phyloP scores from a whole-genome alignment of 1,284 basidiomycete genomes.

The Garcileccinum viscosum region DNA sequence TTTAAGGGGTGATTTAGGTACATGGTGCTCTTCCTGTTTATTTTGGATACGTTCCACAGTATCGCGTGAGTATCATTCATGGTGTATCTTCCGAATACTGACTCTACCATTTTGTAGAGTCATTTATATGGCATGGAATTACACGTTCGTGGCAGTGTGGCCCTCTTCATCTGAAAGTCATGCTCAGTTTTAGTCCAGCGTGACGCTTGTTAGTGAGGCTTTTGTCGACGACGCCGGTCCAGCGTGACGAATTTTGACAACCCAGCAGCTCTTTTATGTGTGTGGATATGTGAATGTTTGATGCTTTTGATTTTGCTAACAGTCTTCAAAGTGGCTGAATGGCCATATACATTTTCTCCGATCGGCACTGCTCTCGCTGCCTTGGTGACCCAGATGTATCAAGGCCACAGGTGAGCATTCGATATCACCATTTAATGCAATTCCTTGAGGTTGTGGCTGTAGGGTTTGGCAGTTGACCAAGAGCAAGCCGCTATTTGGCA shows the following conservation, averaged over 20 bases:
- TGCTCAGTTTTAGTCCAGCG: conserved; percentile 12
- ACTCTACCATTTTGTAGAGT: conserved; percentile 7
- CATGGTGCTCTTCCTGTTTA: conserved; percentile 49
- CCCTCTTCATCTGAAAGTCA: not conserved
- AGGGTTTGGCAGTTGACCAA: conserved; percentile 41
- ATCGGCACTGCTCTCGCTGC: conserved; percentile 50
- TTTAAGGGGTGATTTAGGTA: conserved; percentile 29
- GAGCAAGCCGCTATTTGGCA: conserved; percentile 40
- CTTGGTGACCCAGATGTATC: conserved; percentile 44
- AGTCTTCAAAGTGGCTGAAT: conserved; percentile 9
- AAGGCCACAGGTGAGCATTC: conserved; percentile 16
- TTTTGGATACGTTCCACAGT: conserved; percentile 52
- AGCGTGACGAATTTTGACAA: conserved; percentile 25
- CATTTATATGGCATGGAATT: conserved; percentile 28
- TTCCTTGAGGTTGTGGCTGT: conserved; percentile 2
- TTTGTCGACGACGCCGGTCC: too few species aligned
- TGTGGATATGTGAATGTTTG: not conserved
- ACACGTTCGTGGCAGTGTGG: conserved; percentile 14
- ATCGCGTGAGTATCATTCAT: conserved; percentile 22
- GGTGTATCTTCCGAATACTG: too few species aligned
- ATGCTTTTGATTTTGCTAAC: not conserved
- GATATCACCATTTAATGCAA: not conserved
- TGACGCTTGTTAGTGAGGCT: too few species aligned
- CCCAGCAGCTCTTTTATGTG: conserved; percentile 18
- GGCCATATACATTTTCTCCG: conserved; percentile 54